Conservation (phyloP, 352 stramenopile genomes). For the Albugo candida region DNA sequence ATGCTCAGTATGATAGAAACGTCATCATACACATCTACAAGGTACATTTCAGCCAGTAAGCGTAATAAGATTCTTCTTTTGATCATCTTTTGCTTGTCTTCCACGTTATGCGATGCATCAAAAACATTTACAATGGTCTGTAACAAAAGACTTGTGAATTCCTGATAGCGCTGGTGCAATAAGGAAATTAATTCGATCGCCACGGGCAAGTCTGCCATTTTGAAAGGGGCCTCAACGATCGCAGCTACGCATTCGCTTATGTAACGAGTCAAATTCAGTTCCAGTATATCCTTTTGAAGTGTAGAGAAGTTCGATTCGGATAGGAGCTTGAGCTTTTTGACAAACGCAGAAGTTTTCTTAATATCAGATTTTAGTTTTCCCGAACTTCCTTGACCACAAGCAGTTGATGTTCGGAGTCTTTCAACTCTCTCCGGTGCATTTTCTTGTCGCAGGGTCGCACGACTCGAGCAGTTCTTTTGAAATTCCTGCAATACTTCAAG, state of each 20-base stretch:
- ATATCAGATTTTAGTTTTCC: conserved; percentile 92
- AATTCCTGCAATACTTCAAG: too few species aligned
- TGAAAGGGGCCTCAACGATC: conserved; percentile 74
- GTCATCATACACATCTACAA: conserved; percentile 60
- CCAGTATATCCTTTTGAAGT: conserved; percentile 69
- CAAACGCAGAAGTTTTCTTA: conserved; percentile 95
- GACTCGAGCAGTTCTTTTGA: conserved; percentile 3
- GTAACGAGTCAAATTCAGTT: conserved; percentile 90
- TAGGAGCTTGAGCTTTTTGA: conserved; percentile 88
- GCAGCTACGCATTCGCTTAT: conserved; percentile 86
- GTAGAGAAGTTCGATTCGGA: conserved; percentile 43
- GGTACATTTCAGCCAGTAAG: conserved; percentile 65
- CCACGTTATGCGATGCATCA: conserved; percentile 28
- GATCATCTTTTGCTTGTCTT: conserved; percentile 60
- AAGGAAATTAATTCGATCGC: conserved; percentile 71
- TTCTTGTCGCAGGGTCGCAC: conserved; percentile 23
- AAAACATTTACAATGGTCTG: conserved; percentile 31
- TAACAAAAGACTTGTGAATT: conserved; percentile 57
- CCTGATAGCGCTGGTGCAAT: conserved; percentile 84
- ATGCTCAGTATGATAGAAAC: conserved; percentile 60
- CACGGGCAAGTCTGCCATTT: conserved; percentile 68
- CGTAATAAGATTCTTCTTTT: conserved; percentile 55
- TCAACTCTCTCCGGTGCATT: conserved; percentile 31
- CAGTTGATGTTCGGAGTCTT: conserved; percentile 51
- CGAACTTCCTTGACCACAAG: conserved; percentile 42